Percentiles rank a stretch among this genome's conserved stretches.
Evolutionary conservation across 2,329 filamentous ascomycete species (phyloP).

Genomic region (Zalaria obscura): DNA sequence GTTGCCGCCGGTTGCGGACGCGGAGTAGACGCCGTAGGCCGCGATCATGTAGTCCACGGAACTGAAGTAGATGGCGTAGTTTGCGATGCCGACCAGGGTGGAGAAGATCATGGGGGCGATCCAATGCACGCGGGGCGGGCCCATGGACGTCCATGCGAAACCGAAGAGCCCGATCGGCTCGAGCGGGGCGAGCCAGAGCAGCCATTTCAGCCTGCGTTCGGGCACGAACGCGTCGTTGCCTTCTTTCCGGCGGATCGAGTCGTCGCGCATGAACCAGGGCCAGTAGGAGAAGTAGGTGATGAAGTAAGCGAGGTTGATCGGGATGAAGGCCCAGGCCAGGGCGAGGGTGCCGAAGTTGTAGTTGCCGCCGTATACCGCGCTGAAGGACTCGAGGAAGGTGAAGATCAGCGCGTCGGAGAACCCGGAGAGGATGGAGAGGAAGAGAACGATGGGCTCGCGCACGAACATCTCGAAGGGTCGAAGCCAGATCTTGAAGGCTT

Average conservation of each 20-base stretch:
- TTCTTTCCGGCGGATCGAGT: constrained; percentile 33
- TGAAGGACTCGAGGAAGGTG: constrained; percentile 61
- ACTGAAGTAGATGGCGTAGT: constrained; percentile 26
- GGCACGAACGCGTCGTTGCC: constrained; percentile 35
- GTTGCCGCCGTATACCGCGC: constrained; percentile 46
- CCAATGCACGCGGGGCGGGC: constrained; percentile 47
- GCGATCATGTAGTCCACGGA: constrained; percentile 50
- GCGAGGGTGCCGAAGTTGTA: constrained; percentile 47
- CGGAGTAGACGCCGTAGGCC: constrained; percentile 58
- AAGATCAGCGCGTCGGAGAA: constrained; percentile 67
- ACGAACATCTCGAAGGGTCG: constrained; percentile 60
- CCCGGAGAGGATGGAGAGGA: constrained; percentile 54
- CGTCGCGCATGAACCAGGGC: constrained; percentile 33
- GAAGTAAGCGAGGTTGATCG: constrained; percentile 51
- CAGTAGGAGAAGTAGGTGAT: constrained; percentile 47
- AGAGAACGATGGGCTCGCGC: constrained; percentile 60
- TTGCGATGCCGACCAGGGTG: constrained; percentile 55
- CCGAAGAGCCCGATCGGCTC: constrained; percentile 54
- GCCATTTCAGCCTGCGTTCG: constrained; percentile 50
- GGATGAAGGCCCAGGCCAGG: constrained; percentile 43
- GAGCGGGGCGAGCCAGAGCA: constrained; percentile 47
- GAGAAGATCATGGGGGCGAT: constrained; percentile 52
- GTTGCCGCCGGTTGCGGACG: constrained; percentile 63
- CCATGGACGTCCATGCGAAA: constrained; percentile 54
- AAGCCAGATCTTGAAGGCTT: constrained; percentile 35